Conservation (phyloP, 257 asterid genomes). For the Nicotiana paniculata region DNA sequence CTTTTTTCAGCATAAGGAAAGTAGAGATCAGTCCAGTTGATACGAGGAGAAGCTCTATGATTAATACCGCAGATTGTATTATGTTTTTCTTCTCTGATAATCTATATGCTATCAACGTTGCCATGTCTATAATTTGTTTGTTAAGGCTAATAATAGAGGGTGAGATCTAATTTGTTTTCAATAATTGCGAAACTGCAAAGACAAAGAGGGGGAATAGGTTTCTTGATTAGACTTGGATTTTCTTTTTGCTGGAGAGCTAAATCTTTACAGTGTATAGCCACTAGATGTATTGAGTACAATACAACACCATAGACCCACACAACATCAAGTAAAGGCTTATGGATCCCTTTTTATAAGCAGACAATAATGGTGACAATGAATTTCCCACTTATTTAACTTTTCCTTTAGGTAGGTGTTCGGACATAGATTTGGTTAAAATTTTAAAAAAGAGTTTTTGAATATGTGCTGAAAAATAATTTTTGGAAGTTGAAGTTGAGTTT, state of each 20-base stretch:
- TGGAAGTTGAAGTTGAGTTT: too few species aligned
- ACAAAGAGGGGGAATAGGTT: not conserved
- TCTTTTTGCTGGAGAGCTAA: not conserved
- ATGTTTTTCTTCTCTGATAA: constrained; percentile 23
- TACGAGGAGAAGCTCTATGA: constrained; percentile 40
- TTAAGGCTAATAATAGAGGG: too few species aligned
- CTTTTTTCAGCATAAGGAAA: constrained; percentile 26
- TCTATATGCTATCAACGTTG: constrained; percentile 27
- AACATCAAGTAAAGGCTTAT: constrained; percentile 3
- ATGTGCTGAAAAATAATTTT: too few species aligned
- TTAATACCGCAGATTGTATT: constrained; percentile 21
- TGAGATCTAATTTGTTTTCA: not conserved
- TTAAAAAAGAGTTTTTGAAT: too few species aligned
- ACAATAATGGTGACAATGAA: not conserved
- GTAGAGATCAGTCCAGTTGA: constrained; percentile 33
- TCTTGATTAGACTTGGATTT: not conserved
- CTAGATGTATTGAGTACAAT: not conserved
- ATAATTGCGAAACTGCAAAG: not conserved
- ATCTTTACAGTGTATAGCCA: not conserved
- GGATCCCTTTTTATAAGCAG: not conserved
- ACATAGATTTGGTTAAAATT: too few species aligned
- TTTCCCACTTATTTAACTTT: not conserved
- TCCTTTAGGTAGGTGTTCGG: too few species aligned
- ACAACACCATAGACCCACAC: not conserved
- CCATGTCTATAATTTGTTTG: constrained; percentile 13